A percentile compares a stretch with the other conserved stretches of the same genome.
Evolutionary conservation across 805 yeast genomes (phyloP).

Genomic region (Starmerella sp.): DNA sequence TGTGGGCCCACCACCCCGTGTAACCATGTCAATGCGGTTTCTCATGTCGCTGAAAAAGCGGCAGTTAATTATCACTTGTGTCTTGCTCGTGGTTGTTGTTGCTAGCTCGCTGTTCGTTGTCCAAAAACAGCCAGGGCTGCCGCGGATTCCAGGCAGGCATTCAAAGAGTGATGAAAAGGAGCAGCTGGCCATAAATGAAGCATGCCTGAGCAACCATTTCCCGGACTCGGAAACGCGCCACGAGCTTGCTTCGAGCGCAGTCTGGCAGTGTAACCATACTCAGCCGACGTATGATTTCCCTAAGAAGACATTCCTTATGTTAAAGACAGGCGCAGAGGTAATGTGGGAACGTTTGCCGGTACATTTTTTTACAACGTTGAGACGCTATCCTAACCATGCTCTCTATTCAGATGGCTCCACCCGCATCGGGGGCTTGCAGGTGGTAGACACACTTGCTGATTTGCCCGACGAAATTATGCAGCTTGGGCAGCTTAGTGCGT

Average conservation of each 20-base stretch:
- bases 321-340: neutral
- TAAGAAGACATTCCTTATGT: slow-evolving; percentile 1
- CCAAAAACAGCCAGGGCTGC: neutral
- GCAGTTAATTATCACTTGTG: neutral
- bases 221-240: neutral
- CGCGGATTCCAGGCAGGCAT: neutral
- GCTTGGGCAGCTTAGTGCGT: slow-evolving; percentile 14
- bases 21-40: neutral
- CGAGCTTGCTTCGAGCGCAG: neutral
- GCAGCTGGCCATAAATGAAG: neutral
- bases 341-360: slow-evolving; percentile 24
- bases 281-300: slow-evolving; percentile 2
- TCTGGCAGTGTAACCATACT: neutral
- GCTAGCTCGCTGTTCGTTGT: neutral
- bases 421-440: slow-evolving; percentile 27
- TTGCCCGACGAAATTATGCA: slow-evolving; percentile 19
- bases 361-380: slow-evolving; percentile 29
- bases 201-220: neutral
- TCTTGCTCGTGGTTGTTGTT: neutral
- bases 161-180: neutral
- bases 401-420: slow-evolving; percentile 30
- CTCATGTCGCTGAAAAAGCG: neutral
- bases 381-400: slow-evolving; percentile 26
- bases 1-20: too few relatives aligned
- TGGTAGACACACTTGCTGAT: slow-evolving; percentile 27